Base-by-base conservation (phyloP, 345 rosid species). In the Gossypium stocksii region DNA sequence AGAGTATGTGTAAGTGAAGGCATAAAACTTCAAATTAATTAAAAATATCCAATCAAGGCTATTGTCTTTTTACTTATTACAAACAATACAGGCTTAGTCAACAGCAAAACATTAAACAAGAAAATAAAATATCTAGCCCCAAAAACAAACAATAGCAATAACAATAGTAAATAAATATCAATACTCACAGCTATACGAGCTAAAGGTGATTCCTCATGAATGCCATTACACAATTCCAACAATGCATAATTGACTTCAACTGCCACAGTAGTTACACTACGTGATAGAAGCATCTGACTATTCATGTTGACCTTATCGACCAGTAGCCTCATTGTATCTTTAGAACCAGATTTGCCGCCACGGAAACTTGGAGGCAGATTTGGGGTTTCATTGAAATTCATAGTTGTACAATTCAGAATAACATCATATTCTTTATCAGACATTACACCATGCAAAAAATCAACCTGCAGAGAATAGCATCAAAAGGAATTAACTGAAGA, bases 241-340 rank as follows among this genome's bases (percentile, higher is more conserved):
- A 95, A 87, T 34, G 98, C 99, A 88, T 87, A 83, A 80, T 80
- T 78, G 57, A 95, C 83, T 86, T 95, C 97, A 84, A 93, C 97
- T 19, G 97, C 94, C 78, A 95, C 72, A 69, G 91, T 81, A 62
- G 92, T 91, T 71, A 91, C 93, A 69, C 93, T 93, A 43, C 85
- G 98, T 53, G 99, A 90, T 70, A 90, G 86, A 66, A 95, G 82
- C 78, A 84, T 88, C 80, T 93, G 97, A 85, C 98, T 83, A 77
- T 95, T 95, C 86, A 86, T 74, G 82, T 90, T 95, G 75, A 95
- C 98, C 84, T 89, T 93, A 83, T 93, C 99, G n/a, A 83, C 99
- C 80, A 95, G 85, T 72, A 86, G 77, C 62, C 86, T 85, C 93
- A 95, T 88, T 76, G 96, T 82, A 79, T 89, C 97, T 80, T 85